phyloP scores from a whole-genome alignment of 176 grass and related monocot genomes.

The Eleusine indica region DNA sequence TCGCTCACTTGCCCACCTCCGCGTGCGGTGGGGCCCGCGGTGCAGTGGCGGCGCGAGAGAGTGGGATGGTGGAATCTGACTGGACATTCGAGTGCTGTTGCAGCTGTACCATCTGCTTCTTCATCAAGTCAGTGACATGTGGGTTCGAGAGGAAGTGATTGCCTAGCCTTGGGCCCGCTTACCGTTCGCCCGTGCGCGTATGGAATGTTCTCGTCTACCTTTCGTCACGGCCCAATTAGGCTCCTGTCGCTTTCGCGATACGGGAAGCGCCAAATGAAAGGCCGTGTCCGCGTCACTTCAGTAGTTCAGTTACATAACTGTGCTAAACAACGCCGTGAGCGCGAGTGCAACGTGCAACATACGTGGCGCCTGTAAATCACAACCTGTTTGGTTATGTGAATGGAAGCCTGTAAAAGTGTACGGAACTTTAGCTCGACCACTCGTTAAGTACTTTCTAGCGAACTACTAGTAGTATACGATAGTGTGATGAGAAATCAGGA shows the following conservation, averaged over 20 bases:
- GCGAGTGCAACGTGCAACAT: constrained; percentile 21
- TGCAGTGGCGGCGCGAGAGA: constrained; percentile 9
- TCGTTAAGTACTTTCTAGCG: not conserved
- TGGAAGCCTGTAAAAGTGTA: not conserved
- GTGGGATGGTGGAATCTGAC: constrained; percentile 17
- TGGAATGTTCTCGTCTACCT: constrained; percentile 5
- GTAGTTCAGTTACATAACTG: not conserved
- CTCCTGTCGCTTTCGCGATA: constrained; percentile 2
- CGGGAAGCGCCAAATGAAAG: not conserved
- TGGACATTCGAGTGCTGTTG: not conserved
- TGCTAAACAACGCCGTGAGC: not conserved
- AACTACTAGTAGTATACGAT: no score
- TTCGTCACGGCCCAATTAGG: not conserved
- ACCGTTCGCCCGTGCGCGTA: not conserved
- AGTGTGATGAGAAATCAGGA: no score
- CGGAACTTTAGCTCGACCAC: not conserved
- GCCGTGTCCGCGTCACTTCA: not conserved
- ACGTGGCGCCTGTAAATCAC: not conserved
- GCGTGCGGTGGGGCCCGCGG: not conserved
- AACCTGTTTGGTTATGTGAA: not conserved
- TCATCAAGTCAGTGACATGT: not conserved
- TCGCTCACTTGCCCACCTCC: not conserved
- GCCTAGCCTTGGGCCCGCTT: not conserved
- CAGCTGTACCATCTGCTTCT: not conserved
- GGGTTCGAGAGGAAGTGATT: not conserved